Percentiles rank a stretch among this genome's conserved stretches.
Conservation (phyloP, 495 filamentous ascomycete genomes). For the Podospora pseudopauciseta region DNA sequence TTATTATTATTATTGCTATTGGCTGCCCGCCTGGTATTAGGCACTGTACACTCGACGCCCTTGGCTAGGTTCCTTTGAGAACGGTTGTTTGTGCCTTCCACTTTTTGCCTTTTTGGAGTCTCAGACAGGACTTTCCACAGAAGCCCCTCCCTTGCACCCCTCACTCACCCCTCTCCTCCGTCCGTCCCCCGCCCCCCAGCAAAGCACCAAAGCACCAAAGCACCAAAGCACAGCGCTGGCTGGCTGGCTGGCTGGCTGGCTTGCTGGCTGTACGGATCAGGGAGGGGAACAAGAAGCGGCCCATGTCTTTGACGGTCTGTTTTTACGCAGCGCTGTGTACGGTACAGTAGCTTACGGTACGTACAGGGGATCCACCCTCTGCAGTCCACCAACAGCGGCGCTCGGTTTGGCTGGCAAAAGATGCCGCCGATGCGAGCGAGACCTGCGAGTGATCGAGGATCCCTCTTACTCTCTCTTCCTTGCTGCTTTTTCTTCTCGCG, state of each 20-base stretch:
- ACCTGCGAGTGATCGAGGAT: constrained; percentile 28
- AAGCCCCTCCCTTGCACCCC: too few relatives aligned
- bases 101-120: too few relatives aligned
- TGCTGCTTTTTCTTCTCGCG: neutral
- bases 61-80: neutral
- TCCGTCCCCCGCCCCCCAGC: too few relatives aligned
- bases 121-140: too few relatives aligned
- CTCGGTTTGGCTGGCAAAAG: neutral
- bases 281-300: neutral
- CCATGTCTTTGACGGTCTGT: neutral
- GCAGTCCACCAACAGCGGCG: constrained; percentile 20
- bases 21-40: neutral
- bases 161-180: neutral
- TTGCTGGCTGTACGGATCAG: neutral
- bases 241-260: too few relatives aligned
- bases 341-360: neutral
- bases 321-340: neutral
- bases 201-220: too few relatives aligned
- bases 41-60: neutral
- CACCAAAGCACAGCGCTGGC: too few relatives aligned
- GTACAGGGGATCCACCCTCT: neutral
- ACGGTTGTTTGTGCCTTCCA: neutral
- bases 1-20: too few relatives aligned
- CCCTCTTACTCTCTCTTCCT: neutral
- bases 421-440: constrained; percentile 14